Evolutionary conservation across 2,329 filamentous ascomycete species (phyloP), one percentile per base, ranked within the genome.

Genomic region (Cercospora sp.): DNA sequence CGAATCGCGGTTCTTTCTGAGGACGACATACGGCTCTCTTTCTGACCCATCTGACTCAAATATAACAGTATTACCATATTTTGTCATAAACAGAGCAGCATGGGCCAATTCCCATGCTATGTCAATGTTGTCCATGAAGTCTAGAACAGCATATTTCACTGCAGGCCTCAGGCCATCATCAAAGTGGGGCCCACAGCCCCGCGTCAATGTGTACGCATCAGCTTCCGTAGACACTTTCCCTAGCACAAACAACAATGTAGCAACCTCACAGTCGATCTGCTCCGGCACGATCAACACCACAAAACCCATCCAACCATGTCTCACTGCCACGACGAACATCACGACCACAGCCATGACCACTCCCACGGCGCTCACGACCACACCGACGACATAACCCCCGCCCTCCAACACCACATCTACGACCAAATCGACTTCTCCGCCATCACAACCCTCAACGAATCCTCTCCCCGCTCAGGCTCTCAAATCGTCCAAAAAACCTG

Each of bases 401-500:
- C 94, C 1, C 85, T 97, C 16, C 94, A 98, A 80, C 90, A 90
- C 75, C 93, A 93, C 51, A 89, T 99, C 39, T 98, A 97, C 83
- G 89, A 92, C 72, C 91, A 97, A 78, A 93, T 99, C 80, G 88
- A 94, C 79, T 97, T 98, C 81, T 90, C 92, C 80, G 87, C 89
- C 30, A 89, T 99, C 70, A 87, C 84, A 42, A 95, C 94, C 0
- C 82, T 97, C 64, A 99, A 99, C 79, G 95, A 98, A 81, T 84
- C 88, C 10, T 79, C 81, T 13, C 82, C 88, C 7, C 87, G 89
- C 67, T 86, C 89, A 0, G 95, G 94, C 18, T 87, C 87, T 72
- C 87, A 87, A 1, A 86, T 98, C 31, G 87, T 96, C 39, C 89
- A 93, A 81, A 99, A 99, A 85, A 92, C 93, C 65, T 99, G 94